phyloP scores from a whole-genome alignment of 768 basidiomycete species.

The Cubamyces lactineus region DNA sequence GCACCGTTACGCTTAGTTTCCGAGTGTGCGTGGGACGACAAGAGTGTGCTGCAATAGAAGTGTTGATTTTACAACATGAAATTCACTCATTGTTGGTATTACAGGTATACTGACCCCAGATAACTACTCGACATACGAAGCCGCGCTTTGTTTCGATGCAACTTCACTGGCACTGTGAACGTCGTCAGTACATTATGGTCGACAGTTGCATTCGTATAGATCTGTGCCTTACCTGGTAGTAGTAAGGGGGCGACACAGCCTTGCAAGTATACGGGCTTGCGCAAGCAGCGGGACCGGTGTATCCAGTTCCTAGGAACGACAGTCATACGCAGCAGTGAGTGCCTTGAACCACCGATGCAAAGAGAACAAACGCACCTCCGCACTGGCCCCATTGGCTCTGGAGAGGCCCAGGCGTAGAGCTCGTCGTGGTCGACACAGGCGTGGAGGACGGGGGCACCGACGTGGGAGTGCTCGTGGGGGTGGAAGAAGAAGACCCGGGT shows the following conservation, averaged over 20 bases:
- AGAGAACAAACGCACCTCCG: constrained; percentile 41
- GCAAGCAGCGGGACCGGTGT: constrained; percentile 51
- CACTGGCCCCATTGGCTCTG: constrained; percentile 57
- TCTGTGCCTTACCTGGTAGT: constrained; percentile 49
- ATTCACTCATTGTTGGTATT: no score
- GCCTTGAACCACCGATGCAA: not conserved
- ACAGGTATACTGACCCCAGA: no score
- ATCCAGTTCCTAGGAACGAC: constrained; percentile 42
- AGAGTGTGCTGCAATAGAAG: no score
- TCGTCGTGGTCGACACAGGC: constrained; percentile 33
- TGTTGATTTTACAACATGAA: no score
- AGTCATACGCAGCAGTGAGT: not conserved
- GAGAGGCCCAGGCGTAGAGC: constrained; percentile 41
- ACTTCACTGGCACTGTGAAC: constrained; percentile 2
- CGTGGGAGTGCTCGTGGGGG: not conserved
- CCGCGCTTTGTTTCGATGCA: no score
- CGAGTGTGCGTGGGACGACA: no score
- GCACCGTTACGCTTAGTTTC: no score
- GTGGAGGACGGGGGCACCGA: not conserved
- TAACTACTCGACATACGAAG: no score
- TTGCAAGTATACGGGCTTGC: constrained; percentile 46
- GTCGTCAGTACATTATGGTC: no score
- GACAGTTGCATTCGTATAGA: not conserved
- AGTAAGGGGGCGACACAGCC: constrained; percentile 52
- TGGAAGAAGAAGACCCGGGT: not conserved